These are phyloP conservation scores for Brassica carinata DNA, from an alignment of 345 rosid species.

Conservation along the genomic window DNA sequence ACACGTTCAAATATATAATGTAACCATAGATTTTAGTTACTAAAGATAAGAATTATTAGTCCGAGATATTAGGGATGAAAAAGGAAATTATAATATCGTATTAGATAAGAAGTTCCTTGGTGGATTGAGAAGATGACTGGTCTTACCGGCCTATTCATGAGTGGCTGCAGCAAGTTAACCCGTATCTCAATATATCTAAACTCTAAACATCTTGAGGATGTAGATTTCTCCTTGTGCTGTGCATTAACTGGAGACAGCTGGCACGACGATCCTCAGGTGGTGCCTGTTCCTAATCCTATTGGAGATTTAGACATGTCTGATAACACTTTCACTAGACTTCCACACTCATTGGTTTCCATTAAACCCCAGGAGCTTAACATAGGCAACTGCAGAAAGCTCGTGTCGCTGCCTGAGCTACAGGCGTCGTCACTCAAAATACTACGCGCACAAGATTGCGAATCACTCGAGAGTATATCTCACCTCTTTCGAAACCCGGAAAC, in stretches of 20 bases:
- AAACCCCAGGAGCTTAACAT: not conserved
- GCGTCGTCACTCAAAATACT: not conserved
- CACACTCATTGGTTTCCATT: too few relatives aligned
- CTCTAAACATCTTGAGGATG: constrained; percentile 9
- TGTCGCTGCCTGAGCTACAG: not conserved
- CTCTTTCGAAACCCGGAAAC: not conserved
- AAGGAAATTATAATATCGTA: too few relatives aligned
- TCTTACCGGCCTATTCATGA: not conserved
- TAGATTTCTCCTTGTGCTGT: not conserved
- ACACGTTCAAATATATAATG: too few relatives aligned
- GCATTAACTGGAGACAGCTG: constrained; percentile 5
- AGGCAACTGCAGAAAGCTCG: not conserved
- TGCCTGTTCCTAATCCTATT: constrained; percentile 1
- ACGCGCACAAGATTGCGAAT: not conserved
- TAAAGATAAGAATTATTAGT: too few relatives aligned
- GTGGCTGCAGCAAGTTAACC: not conserved
- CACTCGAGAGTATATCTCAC: not conserved
- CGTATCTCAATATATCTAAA: constrained; percentile 6
- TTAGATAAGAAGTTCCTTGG: constrained; percentile 10
- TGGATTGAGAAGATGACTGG: constrained; percentile 2
- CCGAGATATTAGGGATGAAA: too few relatives aligned
- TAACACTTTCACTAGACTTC: not conserved
- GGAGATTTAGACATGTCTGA: constrained; percentile 3
- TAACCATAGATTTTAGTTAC: too few relatives aligned
- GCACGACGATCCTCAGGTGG: not conserved